These are phyloP conservation scores for Ophiostoma novo-ulmi DNA, from an alignment of 2,329 filamentous ascomycete genomes.

Conservation along the genomic window DNA sequence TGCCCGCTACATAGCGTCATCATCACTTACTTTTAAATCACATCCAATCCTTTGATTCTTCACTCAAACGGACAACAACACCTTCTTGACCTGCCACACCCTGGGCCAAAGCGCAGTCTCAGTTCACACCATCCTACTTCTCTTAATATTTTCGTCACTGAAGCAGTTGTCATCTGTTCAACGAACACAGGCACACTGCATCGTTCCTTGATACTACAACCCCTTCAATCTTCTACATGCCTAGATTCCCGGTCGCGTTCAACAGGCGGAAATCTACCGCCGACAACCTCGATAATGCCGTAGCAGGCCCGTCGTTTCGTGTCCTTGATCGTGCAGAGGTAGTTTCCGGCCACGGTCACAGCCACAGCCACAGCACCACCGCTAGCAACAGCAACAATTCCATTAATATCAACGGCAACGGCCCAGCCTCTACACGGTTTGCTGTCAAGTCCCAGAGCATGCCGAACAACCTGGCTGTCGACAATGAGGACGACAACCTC, in stretches of 20 bases:
- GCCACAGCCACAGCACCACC: slow-evolving; percentile 39
- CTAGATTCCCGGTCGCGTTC: slow-evolving; percentile 57
- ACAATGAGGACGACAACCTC: slow-evolving; percentile 48
- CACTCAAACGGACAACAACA: background rate
- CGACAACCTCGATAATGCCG: slow-evolving; percentile 50
- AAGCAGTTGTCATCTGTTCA: background rate
- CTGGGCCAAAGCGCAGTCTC: background rate
- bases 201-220: background rate
- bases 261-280: slow-evolving; percentile 56
- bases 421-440: background rate
- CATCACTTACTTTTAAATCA: background rate
- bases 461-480: slow-evolving; percentile 36
- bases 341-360: slow-evolving; percentile 38
- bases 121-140: background rate
- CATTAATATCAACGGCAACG: slow-evolving; percentile 30
- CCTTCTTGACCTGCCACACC: background rate
- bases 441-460: slow-evolving; percentile 37
- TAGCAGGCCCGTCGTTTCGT: slow-evolving; percentile 51
- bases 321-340: slow-evolving; percentile 52
- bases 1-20: slow-evolving; percentile 31
- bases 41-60: background rate
- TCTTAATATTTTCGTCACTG: no score
- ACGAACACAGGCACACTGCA: background rate
- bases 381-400: slow-evolving; percentile 41
- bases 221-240: slow-evolving; percentile 45